Evolutionary conservation across 768 basidiomycete genomes (phyloP).

Genomic region (Sistotremastrum niveocremeum): DNA sequence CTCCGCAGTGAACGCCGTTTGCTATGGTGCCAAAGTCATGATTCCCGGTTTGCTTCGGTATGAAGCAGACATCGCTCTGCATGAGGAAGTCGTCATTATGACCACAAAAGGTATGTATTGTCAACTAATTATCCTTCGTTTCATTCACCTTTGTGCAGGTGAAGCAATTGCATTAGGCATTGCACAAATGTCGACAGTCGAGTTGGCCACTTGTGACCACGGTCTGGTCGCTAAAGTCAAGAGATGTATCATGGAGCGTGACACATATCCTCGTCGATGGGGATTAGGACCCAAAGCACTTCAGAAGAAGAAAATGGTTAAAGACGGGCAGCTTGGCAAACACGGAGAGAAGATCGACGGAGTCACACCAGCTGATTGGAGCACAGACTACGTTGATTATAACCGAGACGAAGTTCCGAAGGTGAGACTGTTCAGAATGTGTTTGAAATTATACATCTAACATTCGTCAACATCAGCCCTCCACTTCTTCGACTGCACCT

Average conservation of each 20-base stretch:
- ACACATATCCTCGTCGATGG: constrained; percentile 96
- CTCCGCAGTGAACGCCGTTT: constrained; percentile 96
- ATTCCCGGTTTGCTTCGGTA: constrained; percentile 96
- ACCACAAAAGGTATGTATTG: constrained; percentile 74
- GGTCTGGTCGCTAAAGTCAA: constrained; percentile 99
- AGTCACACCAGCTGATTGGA: constrained; percentile 85
- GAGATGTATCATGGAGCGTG: constrained; percentile 98
- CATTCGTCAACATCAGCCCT: constrained; percentile 18
- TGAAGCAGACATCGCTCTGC: constrained; percentile 83
- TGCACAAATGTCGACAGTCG: constrained; percentile 97
- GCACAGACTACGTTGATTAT: constrained; percentile 87
- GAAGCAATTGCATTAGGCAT: constrained; percentile 92
- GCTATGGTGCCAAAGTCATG: constrained; percentile 99
- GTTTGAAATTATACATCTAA: background rate
- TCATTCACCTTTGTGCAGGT: constrained; percentile 26
- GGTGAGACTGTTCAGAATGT: constrained; percentile 5
- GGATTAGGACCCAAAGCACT: constrained; percentile 94
- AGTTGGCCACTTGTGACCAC: constrained; percentile 95
- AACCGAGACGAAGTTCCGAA: constrained; percentile 40
- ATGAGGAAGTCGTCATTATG: constrained; percentile 97
- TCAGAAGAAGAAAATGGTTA: constrained; percentile 97
- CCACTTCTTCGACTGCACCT: constrained; percentile 23
- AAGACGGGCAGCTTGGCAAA: constrained; percentile 94
- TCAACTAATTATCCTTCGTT: background rate
- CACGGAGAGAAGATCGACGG: constrained; percentile 83